Evolutionary conservation across 305 asterid genomes (phyloP).

Genomic region (Solanum aculeatissimum): DNA sequence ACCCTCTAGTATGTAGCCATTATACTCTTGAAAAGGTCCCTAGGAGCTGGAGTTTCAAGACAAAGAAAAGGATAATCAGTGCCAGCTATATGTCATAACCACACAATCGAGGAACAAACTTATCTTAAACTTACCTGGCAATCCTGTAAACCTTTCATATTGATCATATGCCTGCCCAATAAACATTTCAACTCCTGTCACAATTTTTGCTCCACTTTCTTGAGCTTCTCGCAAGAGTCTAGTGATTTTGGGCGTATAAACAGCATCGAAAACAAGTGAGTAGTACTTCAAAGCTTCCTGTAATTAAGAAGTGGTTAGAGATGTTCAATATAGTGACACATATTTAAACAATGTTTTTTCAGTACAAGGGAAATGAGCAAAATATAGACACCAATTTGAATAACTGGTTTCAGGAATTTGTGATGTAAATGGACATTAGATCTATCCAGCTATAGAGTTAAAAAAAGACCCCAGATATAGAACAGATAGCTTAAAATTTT

Average conservation of each 20-base stretch:
- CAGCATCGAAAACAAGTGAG: conserved; percentile 79
- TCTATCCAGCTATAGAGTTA: neutral
- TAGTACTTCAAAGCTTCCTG: conserved; percentile 72
- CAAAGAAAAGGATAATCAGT: neutral
- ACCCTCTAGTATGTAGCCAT: conserved; percentile 26
- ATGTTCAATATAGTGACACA: neutral
- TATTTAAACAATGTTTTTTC: neutral
- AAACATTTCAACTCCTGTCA: conserved; percentile 85
- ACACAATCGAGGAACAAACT: neutral
- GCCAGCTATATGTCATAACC: neutral
- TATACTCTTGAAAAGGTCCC: conserved; percentile 55
- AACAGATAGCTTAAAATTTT: neutral
- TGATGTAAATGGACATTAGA: neutral
- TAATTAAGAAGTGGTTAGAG: neutral
- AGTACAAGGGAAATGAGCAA: neutral
- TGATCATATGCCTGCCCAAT: conserved; percentile 88
- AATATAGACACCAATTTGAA: neutral
- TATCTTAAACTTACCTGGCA: conserved; percentile 45
- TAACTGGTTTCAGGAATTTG: neutral
- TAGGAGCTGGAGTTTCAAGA: conserved; percentile 55
- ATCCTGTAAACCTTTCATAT: conserved; percentile 80
- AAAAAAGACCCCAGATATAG: neutral
- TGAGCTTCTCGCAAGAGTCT: conserved; percentile 66
- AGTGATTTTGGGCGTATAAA: conserved; percentile 84
- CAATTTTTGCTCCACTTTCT: conserved; percentile 69